phyloP scores from a whole-genome alignment of 148 eudicot species.

The Talinum fruticosum region DNA sequence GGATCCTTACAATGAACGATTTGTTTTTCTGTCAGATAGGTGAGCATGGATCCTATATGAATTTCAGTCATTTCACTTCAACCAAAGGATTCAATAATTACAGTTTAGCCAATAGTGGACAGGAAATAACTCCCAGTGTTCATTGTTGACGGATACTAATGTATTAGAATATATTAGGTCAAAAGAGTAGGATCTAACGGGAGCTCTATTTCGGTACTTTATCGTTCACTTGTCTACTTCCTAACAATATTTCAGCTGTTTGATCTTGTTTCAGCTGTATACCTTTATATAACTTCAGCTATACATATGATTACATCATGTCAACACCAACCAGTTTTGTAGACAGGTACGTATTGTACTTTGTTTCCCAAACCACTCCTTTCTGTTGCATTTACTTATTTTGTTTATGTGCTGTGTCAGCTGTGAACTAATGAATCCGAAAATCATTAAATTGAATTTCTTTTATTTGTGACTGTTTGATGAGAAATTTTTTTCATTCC shows the following conservation, averaged over 20 bases:
- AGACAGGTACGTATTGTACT: conserved; percentile 59
- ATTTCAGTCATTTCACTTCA: not conserved
- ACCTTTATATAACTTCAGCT: conserved; percentile 90
- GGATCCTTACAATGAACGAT: conserved; percentile 62
- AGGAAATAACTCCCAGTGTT: not conserved
- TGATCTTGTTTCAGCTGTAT: conserved; percentile 63
- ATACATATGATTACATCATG: conserved; percentile 86
- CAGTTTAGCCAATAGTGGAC: not conserved
- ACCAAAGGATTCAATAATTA: not conserved
- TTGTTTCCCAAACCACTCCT: not conserved
- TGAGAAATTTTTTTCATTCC: not conserved
- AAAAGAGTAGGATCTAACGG: not conserved
- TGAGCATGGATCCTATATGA: conserved; percentile 30
- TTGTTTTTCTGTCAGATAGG: conserved; percentile 78
- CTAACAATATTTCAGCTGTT: conserved; percentile 28
- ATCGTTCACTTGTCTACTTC: conserved; percentile 8
- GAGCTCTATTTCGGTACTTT: not conserved
- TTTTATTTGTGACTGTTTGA: not conserved
- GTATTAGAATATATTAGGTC: not conserved
- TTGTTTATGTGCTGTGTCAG: not conserved
- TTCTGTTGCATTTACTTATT: not conserved
- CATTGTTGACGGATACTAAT: not conserved
- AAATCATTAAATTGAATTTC: not conserved
- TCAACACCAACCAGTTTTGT: conserved; percentile 85
- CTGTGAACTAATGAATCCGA: not conserved